A percentile compares a stretch with the other conserved stretches of the same genome.
phyloP scores from a whole-genome alignment of 441 rosid genomes.

The Corymbia calophylla region DNA sequence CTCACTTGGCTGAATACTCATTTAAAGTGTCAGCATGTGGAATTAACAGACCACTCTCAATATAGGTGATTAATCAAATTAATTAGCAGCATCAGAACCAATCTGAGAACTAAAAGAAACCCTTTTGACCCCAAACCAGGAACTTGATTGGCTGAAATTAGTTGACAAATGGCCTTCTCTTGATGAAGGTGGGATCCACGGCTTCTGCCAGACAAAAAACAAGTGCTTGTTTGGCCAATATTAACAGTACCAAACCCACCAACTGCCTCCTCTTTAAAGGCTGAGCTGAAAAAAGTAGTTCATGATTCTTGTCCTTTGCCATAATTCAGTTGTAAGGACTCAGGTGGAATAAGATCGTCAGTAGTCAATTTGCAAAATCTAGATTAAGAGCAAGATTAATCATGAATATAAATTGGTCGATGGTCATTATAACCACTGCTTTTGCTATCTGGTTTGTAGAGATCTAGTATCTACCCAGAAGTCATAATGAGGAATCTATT shows the following conservation, averaged over 20 bases:
- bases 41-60: background rate
- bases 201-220: background rate
- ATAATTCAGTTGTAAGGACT: background rate
- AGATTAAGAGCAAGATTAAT: background rate
- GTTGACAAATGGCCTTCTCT: background rate
- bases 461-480: background rate
- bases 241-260: background rate
- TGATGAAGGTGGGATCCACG: background rate
- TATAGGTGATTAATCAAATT: background rate
- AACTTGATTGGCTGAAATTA: background rate
- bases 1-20: background rate
- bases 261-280: background rate
- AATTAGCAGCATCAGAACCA: background rate
- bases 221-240: background rate
- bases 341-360: background rate
- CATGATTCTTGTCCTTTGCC: background rate
- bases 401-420: background rate
- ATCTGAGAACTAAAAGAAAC: background rate
- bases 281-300: background rate
- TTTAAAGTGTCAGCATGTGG: background rate
- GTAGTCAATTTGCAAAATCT: background rate
- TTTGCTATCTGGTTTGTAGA: background rate
- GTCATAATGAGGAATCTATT: background rate
- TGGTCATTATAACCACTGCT: background rate
- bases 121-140: background rate